Conservation (phyloP, 305 asterid genomes). For the Andrographis paniculata region DNA sequence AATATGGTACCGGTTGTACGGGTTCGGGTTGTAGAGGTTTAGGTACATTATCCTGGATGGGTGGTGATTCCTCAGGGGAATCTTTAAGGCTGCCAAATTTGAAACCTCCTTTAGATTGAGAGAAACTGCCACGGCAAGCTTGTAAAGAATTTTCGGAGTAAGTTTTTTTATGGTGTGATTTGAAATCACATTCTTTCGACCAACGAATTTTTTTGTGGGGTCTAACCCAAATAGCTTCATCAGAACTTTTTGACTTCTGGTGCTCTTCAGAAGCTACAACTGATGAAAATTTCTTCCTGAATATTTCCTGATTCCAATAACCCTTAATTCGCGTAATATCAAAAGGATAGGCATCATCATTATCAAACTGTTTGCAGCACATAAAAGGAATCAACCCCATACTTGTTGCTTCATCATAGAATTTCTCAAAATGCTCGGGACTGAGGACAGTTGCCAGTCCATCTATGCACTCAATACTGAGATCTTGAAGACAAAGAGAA, state of each 20-base stretch:
- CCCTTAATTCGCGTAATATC: slow-evolving; percentile 59
- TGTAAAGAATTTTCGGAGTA: slow-evolving; percentile 15
- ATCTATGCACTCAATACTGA: slow-evolving; percentile 87
- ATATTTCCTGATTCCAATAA: slow-evolving; percentile 64
- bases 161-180: slow-evolving; percentile 19
- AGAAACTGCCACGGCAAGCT: slow-evolving; percentile 3
- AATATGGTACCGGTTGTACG: slow-evolving; percentile 17
- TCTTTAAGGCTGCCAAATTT: slow-evolving; percentile 16
- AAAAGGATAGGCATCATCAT: slow-evolving; percentile 49
- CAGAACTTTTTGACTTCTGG: slow-evolving; percentile 21
- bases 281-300: slow-evolving; percentile 25
- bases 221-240: slow-evolving; percentile 32
- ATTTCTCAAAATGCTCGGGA: slow-evolving; percentile 66
- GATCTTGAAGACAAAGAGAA: slow-evolving; percentile 89
- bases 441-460: slow-evolving; percentile 85
- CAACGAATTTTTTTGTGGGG: slow-evolving; percentile 53
- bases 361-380: slow-evolving; percentile 65
- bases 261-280: slow-evolving; percentile 19
- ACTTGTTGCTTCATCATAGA: slow-evolving; percentile 27
- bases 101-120: slow-evolving; percentile 11
- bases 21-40: too few species aligned
- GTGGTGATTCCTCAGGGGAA: slow-evolving; percentile 14
- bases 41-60: slow-evolving; percentile 12
- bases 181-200: slow-evolving; percentile 33
- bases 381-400: slow-evolving; percentile 48